phyloP scores from a whole-genome alignment of 75 land plant species.

The Picea sitchensis region DNA sequence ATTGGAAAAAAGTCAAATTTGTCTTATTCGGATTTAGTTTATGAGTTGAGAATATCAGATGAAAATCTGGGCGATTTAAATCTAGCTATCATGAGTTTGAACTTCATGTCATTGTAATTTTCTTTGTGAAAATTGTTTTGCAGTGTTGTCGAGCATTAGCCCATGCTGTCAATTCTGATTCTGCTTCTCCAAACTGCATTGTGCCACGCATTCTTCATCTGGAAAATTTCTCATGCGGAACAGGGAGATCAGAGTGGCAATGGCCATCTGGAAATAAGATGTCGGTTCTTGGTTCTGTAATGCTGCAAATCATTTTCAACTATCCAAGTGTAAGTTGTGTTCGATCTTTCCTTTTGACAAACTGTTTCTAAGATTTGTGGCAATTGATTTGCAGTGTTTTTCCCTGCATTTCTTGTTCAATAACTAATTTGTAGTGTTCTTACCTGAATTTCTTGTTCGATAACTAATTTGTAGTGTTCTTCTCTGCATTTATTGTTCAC shows the following conservation, averaged over 20 bases:
- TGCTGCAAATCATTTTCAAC: slow-evolving; percentile 73
- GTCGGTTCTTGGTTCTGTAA: slow-evolving; percentile 84
- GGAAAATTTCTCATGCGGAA: slow-evolving; percentile 51
- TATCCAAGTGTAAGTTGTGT: slow-evolving; percentile 53
- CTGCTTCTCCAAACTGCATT: slow-evolving; percentile 46
- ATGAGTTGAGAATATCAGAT: too few species aligned
- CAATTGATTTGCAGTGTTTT: too few species aligned
- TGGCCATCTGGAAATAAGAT: slow-evolving; percentile 58
- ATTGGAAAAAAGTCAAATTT: too few species aligned
- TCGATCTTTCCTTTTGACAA: not conserved
- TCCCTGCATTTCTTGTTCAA: too few species aligned
- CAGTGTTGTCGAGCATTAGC: slow-evolving; percentile 85
- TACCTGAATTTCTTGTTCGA: too few species aligned
- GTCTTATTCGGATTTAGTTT: too few species aligned
- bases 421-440: not conserved
- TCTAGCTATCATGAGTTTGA: too few species aligned
- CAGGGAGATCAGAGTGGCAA: slow-evolving; percentile 48
- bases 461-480: not conserved
- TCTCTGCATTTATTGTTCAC: too few species aligned
- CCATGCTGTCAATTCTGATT: slow-evolving; percentile 49
- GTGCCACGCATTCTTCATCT: slow-evolving; percentile 80
- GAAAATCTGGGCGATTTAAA: too few species aligned
- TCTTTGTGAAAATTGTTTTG: not conserved
- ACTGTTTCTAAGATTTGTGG: too few species aligned
- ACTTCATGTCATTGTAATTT: too few species aligned